Evolutionary conservation across 306 rosid genomes (phyloP), one percentile per base, ranked within the genome.

Genomic region (Arachis hypogaea): DNA sequence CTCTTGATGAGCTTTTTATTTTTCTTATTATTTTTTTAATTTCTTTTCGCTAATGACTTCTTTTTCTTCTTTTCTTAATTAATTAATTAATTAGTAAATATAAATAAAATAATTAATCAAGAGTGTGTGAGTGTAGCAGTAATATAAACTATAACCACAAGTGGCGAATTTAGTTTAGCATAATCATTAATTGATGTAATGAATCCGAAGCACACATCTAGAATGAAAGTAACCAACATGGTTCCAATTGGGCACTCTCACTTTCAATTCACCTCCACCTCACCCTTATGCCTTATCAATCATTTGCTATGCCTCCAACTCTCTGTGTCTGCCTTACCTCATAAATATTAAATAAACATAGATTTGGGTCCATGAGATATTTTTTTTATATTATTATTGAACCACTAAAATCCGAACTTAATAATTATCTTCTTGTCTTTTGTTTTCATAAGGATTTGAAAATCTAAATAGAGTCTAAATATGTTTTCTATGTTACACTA

Each of bases 1-100:
- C 69, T 78, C 69, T 73, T 38, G 61, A 45, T 51, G 68, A 10
- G 59, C 66, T 73, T 79, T 79, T 73, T 42, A 0, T 10, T 51
- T 11, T n/a, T 41, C 63, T 50, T 38, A 9, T 47, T 47, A 45
- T 47, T 7, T 33, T 2, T 33, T 33, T 33, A 2, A 46, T 42
- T 44, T 14, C 7, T 44, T 43, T 71, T 55, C 0, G 18, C 3
- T 51, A 51, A n/a, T n/a, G 5, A 51, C 38, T 33, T 33, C 38
- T 33, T 33, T 33, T 33, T 33, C 58, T 52, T 52, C 42, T 40
- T 11, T 30, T 49, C n/a, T 54, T 8, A 14, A 52, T n/a, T 12
- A n/a, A 52, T n/a, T 12, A n/a, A 52, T 52, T 52, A 52, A 52
- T 50, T n/a, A 52, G 12, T n/a, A 11, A 4, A 49, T 2, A 33